Percentiles rank a stretch among this genome's conserved stretches.
Evolutionary conservation across 1,284 basidiomycete species (phyloP).

Genomic region (Ceratobasidium sp.): DNA sequence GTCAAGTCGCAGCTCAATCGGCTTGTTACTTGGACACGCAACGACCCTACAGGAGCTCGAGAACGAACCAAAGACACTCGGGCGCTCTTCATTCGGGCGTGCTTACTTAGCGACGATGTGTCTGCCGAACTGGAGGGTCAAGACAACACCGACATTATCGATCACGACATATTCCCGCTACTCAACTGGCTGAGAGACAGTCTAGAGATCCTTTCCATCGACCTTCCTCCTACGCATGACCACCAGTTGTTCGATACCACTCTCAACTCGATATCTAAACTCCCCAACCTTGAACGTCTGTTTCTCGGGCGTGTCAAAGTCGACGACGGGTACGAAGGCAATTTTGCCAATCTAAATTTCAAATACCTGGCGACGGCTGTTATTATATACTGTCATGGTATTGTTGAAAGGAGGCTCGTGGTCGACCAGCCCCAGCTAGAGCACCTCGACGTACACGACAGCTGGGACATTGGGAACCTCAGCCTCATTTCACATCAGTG

Average conservation of each 20-base stretch:
- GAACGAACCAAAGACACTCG: background rate
- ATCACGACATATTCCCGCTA: constrained; percentile 17
- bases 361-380: background rate
- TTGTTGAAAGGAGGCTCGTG: constrained; percentile 32
- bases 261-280: constrained; percentile 12
- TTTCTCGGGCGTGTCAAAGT: constrained; percentile 44
- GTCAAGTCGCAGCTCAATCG: constrained; percentile 37
- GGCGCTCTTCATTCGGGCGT: constrained; percentile 32
- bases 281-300: constrained; percentile 31
- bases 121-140: constrained; percentile 9
- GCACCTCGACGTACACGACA: constrained; percentile 41
- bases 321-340: constrained; percentile 30
- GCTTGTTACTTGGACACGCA: constrained; percentile 14
- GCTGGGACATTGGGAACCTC: constrained; percentile 43
- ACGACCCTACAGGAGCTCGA: background rate
- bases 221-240: constrained; percentile 39
- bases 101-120: constrained; percentile 26
- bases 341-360: no score
- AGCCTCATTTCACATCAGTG: constrained; percentile 34
- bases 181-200: constrained; percentile 9
- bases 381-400: constrained; percentile 43
- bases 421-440: constrained; percentile 24
- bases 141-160: constrained; percentile 32
- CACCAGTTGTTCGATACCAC: constrained; percentile 28
- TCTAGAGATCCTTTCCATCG: constrained; percentile 32